A percentile compares a stretch with the other conserved stretches of the same genome.
Evolutionary conservation across 2,329 filamentous ascomycete species (phyloP).

Genomic region (Cucurbitaria berberidis): DNA sequence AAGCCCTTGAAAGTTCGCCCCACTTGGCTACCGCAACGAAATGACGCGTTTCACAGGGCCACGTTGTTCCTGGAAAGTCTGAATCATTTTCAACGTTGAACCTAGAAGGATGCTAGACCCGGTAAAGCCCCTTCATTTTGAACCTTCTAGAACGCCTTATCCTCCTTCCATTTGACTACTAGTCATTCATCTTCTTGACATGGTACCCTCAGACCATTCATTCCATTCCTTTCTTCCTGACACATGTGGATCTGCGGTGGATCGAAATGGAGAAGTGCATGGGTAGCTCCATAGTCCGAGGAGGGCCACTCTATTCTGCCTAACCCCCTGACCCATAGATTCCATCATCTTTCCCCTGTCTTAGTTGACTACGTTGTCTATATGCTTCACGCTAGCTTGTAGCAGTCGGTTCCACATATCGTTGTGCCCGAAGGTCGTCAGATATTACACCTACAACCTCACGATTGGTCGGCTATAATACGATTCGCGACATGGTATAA

Average conservation of each 20-base stretch:
- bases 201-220: constrained; percentile 1
- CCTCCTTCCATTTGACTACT: too few relatives aligned
- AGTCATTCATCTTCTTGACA: neutral
- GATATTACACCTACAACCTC: neutral
- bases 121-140: too few relatives aligned
- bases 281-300: too few relatives aligned
- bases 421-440: neutral
- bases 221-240: neutral
- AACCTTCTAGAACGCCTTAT: too few relatives aligned
- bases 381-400: neutral
- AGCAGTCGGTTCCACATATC: neutral
- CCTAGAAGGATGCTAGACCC: too few relatives aligned
- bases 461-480: too few relatives aligned
- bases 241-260: neutral
- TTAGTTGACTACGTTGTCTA: neutral
- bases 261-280: neutral
- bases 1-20: too few relatives aligned
- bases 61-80: too few relatives aligned
- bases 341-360: neutral
- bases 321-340: constrained; percentile 1
- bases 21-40: too few relatives aligned
- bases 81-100: too few relatives aligned
- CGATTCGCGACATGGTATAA: too few relatives aligned
- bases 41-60: too few relatives aligned
- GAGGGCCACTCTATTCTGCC: neutral